A percentile compares a stretch with the other conserved stretches of the same genome.
phyloP scores from a whole-genome alignment of 176 grass and related monocot genomes.

The Alloteropsis semialata region DNA sequence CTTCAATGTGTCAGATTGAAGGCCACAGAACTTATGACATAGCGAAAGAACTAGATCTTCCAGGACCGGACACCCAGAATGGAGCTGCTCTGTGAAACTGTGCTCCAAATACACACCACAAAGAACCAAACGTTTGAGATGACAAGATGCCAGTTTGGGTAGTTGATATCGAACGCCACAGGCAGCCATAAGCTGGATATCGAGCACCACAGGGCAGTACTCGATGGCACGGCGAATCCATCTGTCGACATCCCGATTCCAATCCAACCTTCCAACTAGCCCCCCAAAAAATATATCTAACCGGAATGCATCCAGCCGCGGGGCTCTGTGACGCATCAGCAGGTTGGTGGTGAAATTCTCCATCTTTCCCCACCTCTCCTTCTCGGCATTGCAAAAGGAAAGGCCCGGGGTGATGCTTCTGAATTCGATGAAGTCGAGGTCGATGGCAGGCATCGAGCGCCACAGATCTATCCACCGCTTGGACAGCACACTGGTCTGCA shows the following conservation, averaged over 20 bases:
- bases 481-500: neutral
- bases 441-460: neutral
- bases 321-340: neutral
- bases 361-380: neutral
- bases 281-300: rapidly evolving
- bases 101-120: neutral
- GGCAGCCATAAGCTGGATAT: neutral
- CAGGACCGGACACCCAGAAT: neutral
- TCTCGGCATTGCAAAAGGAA: too few relatives aligned
- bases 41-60: neutral
- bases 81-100: neutral
- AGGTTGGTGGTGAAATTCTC: neutral
- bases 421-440: neutral
- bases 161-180: neutral
- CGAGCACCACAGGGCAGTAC: neutral
- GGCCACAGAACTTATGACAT: neutral
- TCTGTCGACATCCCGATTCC: neutral
- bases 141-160: neutral
- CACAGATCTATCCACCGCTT: neutral
- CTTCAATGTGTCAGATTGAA: neutral
- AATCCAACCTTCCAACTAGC: too few relatives aligned
- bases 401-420: too few relatives aligned
- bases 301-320: neutral
- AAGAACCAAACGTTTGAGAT: neutral
- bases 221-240: neutral